A percentile compares a stretch with the other conserved stretches of the same genome.
Conservation (phyloP, 371 early-diverging fungal genomes). For the Rhizoclosmatium hyalinum region DNA sequence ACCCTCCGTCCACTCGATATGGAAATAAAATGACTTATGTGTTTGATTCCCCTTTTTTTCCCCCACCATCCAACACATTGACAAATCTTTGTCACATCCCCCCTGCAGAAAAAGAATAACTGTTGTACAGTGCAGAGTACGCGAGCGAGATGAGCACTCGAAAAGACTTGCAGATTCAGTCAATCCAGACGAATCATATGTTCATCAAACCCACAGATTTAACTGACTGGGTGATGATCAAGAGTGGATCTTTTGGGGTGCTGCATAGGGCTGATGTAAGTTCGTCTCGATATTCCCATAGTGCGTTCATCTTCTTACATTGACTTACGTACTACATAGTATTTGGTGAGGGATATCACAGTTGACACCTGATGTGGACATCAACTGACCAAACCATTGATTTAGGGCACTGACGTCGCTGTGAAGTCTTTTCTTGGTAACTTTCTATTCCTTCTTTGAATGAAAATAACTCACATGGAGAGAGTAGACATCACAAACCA, state of each 20-base stretch:
- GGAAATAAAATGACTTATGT: not conserved
- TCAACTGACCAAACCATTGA: conserved; percentile 6
- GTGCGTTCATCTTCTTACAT: conserved; percentile 8
- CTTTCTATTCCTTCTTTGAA: too few species aligned
- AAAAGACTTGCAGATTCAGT: not conserved
- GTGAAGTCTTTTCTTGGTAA: conserved; percentile 61
- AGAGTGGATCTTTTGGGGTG: conserved; percentile 42
- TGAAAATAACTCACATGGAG: too few species aligned
- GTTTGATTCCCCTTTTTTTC: not conserved
- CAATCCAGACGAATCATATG: conserved; percentile 23
- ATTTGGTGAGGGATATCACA: conserved; percentile 19
- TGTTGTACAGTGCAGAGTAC: not conserved
- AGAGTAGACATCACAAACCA: conserved; percentile 37
- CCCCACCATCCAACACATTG: not conserved
- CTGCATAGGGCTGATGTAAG: conserved; percentile 41
- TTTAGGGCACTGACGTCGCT: conserved; percentile 67
- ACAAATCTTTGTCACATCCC: too few species aligned
- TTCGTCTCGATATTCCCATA: not conserved
- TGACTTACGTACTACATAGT: conserved; percentile 19
- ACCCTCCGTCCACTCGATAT: not conserved
- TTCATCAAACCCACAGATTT: conserved; percentile 30
- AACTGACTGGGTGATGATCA: conserved; percentile 28
- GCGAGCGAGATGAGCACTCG: not conserved
- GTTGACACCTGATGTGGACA: not conserved
- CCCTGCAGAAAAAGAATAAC: too few species aligned